A percentile compares a stretch with the other conserved stretches of the same genome.
Conservation (phyloP, 139 green algal genomes). For the Chara braunii region DNA sequence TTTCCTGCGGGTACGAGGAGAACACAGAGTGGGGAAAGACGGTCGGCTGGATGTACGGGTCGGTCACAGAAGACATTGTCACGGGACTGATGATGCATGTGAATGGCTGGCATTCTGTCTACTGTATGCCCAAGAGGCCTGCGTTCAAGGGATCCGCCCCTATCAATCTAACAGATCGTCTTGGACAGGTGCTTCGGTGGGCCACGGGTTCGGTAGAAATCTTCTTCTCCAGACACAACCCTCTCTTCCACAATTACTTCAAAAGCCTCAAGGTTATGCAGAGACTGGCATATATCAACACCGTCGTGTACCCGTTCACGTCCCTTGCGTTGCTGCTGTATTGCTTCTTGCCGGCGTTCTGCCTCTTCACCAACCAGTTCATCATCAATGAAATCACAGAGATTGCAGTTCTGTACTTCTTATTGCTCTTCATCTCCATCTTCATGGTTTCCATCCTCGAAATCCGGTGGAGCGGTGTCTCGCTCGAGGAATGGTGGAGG, state of each 20-base stretch:
- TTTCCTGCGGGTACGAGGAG: constrained; percentile 25
- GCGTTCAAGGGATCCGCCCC: constrained; percentile 38
- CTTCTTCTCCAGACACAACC: constrained; percentile 35
- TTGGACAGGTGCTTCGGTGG: constrained; percentile 42
- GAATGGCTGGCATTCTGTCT: constrained; percentile 19
- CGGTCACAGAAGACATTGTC: constrained; percentile 30
- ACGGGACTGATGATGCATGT: constrained; percentile 25
- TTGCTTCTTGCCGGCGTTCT: constrained; percentile 22
- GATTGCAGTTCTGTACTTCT: too few species aligned
- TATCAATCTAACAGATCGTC: constrained; percentile 42
- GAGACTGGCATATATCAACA: constrained; percentile 33
- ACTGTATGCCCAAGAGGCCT: constrained; percentile 21
- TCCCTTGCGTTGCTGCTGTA: constrained; percentile 12
- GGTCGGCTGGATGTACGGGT: constrained; percentile 30
- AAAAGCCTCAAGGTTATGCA: constrained; percentile 33
- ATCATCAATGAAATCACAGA: constrained; percentile 16
- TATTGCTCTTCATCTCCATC: constrained; percentile 25
- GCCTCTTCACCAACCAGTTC: constrained; percentile 35
- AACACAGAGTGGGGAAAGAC: constrained; percentile 26
- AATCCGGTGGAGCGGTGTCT: constrained; percentile 27
- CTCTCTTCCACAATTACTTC: constrained; percentile 26
- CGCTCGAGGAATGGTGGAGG: constrained; percentile 22
- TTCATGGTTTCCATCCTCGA: constrained; percentile 19
- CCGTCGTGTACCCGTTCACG: constrained; percentile 31
- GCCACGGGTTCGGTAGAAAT: constrained; percentile 37